Evolutionary conservation across 305 asterid species (phyloP).

Genomic region (Plantago coronopus): DNA sequence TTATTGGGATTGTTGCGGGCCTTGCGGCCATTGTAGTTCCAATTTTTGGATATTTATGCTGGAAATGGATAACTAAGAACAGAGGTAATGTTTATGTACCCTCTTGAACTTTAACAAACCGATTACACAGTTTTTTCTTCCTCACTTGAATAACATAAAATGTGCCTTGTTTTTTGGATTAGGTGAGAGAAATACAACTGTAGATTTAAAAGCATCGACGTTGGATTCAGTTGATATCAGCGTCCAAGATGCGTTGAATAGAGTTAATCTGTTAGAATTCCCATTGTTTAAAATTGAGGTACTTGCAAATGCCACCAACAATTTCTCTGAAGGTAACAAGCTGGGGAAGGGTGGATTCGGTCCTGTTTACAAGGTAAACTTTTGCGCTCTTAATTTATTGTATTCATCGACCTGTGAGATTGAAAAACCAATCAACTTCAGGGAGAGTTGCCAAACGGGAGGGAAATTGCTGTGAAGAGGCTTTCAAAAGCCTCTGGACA

Average conservation of each 20-base stretch:
- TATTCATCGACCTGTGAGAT: not conserved
- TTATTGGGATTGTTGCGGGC: not conserved
- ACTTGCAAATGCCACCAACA: conserved; percentile 31
- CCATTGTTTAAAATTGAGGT: conserved; percentile 31
- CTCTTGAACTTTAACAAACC: conserved; percentile 1
- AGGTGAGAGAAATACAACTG: not conserved
- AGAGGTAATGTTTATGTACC: not conserved
- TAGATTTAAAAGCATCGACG: conserved; percentile 6
- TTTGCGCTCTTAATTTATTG: not conserved
- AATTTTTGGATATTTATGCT: not conserved
- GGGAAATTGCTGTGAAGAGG: conserved; percentile 46
- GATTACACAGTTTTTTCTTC: not conserved
- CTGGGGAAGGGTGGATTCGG: conserved; percentile 60
- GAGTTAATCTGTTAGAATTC: conserved; percentile 35
- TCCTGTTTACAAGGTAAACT: conserved; percentile 38
- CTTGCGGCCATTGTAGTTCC: not conserved
- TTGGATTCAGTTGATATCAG: conserved; percentile 20
- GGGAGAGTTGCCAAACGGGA: conserved; percentile 40
- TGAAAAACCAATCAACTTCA: not conserved
- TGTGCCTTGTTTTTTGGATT: not conserved
- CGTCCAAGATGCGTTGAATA: conserved; percentile 18
- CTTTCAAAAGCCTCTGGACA: conserved; percentile 44
- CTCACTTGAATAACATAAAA: not conserved
- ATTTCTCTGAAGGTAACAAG: conserved; percentile 28
- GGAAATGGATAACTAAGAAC: not conserved